Evolutionary conservation across 441 rosid species (phyloP), one percentile per base, ranked within the genome.

Genomic region (Kokia cookei): DNA sequence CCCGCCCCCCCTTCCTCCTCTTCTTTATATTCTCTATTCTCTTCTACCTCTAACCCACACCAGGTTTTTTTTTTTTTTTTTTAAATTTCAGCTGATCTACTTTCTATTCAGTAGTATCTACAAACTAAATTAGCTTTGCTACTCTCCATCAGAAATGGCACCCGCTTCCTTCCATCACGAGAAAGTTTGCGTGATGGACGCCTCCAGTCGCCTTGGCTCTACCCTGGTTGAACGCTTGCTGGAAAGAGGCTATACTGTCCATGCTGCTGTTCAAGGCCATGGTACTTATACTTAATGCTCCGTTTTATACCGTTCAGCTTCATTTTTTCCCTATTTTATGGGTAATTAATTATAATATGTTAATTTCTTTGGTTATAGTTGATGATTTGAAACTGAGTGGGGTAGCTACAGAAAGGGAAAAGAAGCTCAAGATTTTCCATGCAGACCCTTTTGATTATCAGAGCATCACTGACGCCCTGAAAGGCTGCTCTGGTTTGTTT

Each of bases 371-470:
- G 32, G 50, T 43, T 43, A 19, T 0, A 0, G 73, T 84, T 13
- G 93, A 79, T 2, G 86, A 78, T 22, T 69, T 79, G 76, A 54
- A 84, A 65, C n/a, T 51, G 50, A 80, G 78, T 37, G 76, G 55
- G 32, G 47, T 71, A 42, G 53, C 24, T 40, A 2, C 42, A 29
- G 80, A 81, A 4, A 76, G 65, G 72, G 70, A 86, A 68, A 85
- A 75, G 69, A 86, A 77, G 63, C 69, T 90, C 73, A 86, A 79
- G 80, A 69, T 87, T 59, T 90, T 86, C 73, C 66, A 69, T 5
- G 82, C 87, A 12, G 95, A 90, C 60, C 89, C 87, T 2, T 90
- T 90, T 71, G 93, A 90, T 71, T 88, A 86, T 66, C 83, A 88
- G 27, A 88, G 91, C 78, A 80, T 90, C 3, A 55, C 77, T 37